Base-by-base conservation (phyloP, 345 rosid genomes). In the Brassica nigra region DNA sequence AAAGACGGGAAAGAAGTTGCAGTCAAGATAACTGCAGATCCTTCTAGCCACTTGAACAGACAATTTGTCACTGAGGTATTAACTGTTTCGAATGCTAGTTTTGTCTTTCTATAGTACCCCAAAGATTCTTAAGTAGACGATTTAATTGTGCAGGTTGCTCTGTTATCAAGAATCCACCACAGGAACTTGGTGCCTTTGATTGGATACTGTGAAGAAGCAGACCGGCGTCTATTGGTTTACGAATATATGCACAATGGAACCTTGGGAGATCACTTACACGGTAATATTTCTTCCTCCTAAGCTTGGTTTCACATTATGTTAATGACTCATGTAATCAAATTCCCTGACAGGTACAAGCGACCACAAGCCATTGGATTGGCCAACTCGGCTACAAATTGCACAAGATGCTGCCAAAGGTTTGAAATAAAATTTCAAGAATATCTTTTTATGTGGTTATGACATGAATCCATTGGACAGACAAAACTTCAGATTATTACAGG, bases 231-330 rank as follows among this genome's bases (percentile, higher is more conserved):
- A 27, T 85, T 96, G 47, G 98, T 93, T 31, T 96, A 96, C 0
- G 98, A 96, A 83, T 96, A 91, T 63, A 96, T 96, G 99, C 98
- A 93, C 87, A 93, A 96, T 66, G 99, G 99, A 82, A 86, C 89
- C 70, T 75, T 96, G 77, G 78, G 92, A 57, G 98, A 93, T 80
- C 95, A 89, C 79, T 86, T 96, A 66, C 88, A 92, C 61, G 93
- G 99, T 95, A 29, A 73, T 12, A 42, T 49, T 34, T 69, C 10
- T 69, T 57, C 33, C 14, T 54, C 36, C 30, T 61, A 70, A 61
- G 29, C 74, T 70, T 63, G 57, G 33, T 55, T 64, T 29, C 15
- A 5, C 15, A 5, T 63, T 55, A 2, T 70, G 62, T 37, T 23
- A 49, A 10, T 62, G 16, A 39, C 63, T 55, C 52, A 15, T 74